Conservation (phyloP, 78 protist genomes). For the slime mould (Dictyostelium discoideum) region DNA sequence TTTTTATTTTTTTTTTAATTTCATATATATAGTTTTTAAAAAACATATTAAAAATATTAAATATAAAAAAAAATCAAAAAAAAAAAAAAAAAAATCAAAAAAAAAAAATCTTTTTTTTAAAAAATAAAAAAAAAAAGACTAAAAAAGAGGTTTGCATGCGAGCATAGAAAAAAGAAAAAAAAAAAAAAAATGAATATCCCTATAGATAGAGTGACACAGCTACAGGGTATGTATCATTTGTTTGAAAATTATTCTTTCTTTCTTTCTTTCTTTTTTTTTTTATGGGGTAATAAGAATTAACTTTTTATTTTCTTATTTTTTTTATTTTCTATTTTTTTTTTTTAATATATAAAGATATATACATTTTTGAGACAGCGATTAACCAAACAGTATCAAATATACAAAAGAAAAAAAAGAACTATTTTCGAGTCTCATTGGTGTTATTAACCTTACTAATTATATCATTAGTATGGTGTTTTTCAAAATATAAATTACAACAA, state of each 20-base stretch:
- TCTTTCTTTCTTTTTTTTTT: neutral
- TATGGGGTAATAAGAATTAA: too few species aligned
- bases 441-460: neutral
- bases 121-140: neutral
- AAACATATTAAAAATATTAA: too few species aligned
- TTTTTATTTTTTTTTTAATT: too few species aligned
- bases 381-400: slow-evolving; percentile 7
- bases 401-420: slow-evolving; percentile 5
- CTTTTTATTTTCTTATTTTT: too few species aligned
- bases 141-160: neutral
- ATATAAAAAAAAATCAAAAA: neutral
- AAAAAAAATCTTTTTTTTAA: too few species aligned
- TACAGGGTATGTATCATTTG: neutral
- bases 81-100: too few species aligned
- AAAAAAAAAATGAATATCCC: neutral
- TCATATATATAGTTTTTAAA: too few species aligned
- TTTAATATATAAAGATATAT: neutral
- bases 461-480: neutral
- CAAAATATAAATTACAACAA: slow-evolving; percentile 1
- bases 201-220: slow-evolving; percentile 7
- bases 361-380: slow-evolving; percentile 11
- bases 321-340: neutral
- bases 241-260: neutral
- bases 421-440: neutral
- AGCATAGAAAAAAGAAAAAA: neutral